Conservation (phyloP, 2,329 filamentous ascomycete genomes). For the Akanthomyces uredinophilus region DNA sequence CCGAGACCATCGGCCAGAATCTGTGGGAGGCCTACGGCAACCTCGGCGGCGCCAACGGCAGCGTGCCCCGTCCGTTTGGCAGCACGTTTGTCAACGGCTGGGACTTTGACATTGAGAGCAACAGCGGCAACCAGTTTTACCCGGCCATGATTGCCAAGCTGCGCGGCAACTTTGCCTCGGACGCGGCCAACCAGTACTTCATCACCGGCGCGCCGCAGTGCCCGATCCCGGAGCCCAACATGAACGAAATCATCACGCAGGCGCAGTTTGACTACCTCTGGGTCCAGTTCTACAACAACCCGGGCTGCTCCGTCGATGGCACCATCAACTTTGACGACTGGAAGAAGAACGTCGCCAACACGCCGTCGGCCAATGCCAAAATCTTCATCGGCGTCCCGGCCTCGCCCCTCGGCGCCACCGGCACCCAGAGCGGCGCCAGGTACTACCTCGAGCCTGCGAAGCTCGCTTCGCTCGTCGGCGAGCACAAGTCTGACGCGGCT, state of each 20-base stretch:
- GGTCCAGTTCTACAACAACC: constrained; percentile 44
- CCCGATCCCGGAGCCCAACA: constrained; percentile 31
- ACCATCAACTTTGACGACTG: constrained; percentile 33
- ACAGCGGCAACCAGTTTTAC: constrained; percentile 17
- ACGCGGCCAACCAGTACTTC: constrained; percentile 29
- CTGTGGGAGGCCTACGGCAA: constrained; percentile 19
- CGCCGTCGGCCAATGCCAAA: constrained; percentile 28
- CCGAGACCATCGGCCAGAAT: constrained; percentile 17
- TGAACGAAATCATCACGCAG: constrained; percentile 34
- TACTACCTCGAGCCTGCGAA: constrained; percentile 23
- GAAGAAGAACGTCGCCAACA: constrained; percentile 23
- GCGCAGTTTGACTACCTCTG: constrained; percentile 37
- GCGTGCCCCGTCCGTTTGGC: constrained; percentile 23
- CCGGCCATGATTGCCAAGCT: constrained; percentile 20
- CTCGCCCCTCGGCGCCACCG: constrained; percentile 16
- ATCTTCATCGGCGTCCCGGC: constrained; percentile 32
- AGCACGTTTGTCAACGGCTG: constrained; percentile 24
- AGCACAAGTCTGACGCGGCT: constrained; percentile 24
- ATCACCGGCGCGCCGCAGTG: constrained; percentile 43
- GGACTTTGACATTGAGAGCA: constrained; percentile 25
- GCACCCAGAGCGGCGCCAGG: constrained; percentile 21
- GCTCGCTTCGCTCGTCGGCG: constrained; percentile 24
- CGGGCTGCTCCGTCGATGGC: constrained; percentile 30
- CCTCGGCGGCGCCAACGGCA: background rate
- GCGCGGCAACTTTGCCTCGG: constrained; percentile 20